A percentile compares a stretch with the other conserved stretches of the same genome.
Conservation (phyloP, 441 rosid genomes). For the Codiaeum variegatum region DNA sequence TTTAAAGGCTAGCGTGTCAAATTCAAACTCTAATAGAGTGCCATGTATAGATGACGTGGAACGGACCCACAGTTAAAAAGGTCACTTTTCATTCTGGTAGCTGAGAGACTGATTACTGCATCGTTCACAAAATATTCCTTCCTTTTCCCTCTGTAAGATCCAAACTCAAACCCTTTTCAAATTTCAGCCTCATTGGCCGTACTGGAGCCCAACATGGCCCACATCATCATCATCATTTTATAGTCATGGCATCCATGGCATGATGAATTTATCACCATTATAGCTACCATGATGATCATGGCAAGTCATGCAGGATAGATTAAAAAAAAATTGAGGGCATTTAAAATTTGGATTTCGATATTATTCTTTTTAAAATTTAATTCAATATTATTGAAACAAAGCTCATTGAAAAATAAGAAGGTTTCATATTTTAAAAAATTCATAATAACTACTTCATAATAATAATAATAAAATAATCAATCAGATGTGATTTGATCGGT, state of each 20-base stretch:
- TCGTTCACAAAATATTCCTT: neutral
- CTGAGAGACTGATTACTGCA: neutral
- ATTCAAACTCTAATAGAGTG: slow-evolving; percentile 25
- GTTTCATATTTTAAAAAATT: too few relatives aligned
- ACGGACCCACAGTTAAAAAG: slow-evolving; percentile 19
- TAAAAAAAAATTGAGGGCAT: too few relatives aligned
- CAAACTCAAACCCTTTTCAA: slow-evolving; percentile 22
- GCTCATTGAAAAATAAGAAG: too few relatives aligned
- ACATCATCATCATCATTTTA: neutral
- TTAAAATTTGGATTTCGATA: too few relatives aligned
- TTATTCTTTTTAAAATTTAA: too few relatives aligned
- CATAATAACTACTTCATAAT: too few relatives aligned
- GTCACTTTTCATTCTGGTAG: slow-evolving; percentile 15
- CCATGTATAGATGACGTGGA: slow-evolving; percentile 48
- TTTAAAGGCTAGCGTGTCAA: slow-evolving; percentile 17
- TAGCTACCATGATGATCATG: neutral
- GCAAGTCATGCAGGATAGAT: neutral
- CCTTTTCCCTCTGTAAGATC: neutral
- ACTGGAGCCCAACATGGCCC: too few relatives aligned
- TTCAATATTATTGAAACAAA: too few relatives aligned
- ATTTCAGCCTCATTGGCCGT: too few relatives aligned
- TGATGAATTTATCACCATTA: neutral
- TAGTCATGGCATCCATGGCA: neutral
- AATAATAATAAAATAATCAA: too few relatives aligned
- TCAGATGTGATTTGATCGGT: too few relatives aligned